Evolutionary conservation across 2,329 filamentous ascomycete genomes (phyloP), one percentile per base, ranked within the genome.

Genomic region (Botrytis fabae): DNA sequence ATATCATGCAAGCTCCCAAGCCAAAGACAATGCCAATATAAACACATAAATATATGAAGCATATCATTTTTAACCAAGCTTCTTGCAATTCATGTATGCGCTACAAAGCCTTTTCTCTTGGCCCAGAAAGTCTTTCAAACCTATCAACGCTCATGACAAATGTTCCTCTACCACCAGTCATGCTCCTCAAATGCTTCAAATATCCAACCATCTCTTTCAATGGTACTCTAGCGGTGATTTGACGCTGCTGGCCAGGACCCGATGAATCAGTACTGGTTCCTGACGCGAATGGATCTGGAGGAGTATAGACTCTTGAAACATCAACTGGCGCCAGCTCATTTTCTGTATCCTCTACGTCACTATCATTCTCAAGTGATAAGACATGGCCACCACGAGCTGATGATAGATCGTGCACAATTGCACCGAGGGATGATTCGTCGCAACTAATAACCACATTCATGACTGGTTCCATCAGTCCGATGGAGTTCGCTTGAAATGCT

Each of bases 121-220:
- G 88, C 59, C 83, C 83, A 59, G 85, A 86, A 85, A 93, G 89
- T 79, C 85, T 86, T 83, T 93, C 91, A 81, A 93, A 93, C 54
- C 86, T 86, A 83, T 93, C 91, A 65, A 93, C 88, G 75, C 84
- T 88, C 91, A 93, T 93, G 7, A 93, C 89, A 81, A 93, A 93
- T 2, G 91, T 93, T 0, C 91, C 91, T 72, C 96, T 87, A 0
- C 96, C 96, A 4, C 92, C 93, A 5, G 95, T 99, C 84, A 97
- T 87, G 82, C 93, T 95, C 70, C 96, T 86, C 76, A 99, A 83
- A 80, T 97, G 93, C 81, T 94, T 93, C 78, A 98, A 85, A 82
- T 98, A 99, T 60, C 95, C 93, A 51, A 98, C 91, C 93, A 98
- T 98, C 83, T 98, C 95, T 83, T 96, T 97, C 78, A 98, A 86